Evolutionary conservation across 768 basidiomycete genomes (phyloP).

Genomic region (Pleurotus tuoliensis): DNA sequence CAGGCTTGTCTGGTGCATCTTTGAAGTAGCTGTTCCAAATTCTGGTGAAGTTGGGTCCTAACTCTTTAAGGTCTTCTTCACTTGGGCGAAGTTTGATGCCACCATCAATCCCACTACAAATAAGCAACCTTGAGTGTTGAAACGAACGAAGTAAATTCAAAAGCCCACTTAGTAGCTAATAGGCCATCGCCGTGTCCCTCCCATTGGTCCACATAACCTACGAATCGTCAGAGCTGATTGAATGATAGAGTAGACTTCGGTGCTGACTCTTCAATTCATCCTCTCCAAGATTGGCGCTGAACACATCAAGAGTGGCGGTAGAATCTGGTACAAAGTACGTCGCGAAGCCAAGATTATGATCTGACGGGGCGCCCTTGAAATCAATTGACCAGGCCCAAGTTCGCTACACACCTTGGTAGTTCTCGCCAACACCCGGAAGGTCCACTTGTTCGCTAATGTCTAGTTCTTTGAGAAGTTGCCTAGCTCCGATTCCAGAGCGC

Average conservation of each 20-base stretch:
- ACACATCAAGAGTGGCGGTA: slow-evolving; percentile 44
- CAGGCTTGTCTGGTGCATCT: slow-evolving; percentile 51
- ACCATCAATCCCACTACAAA: slow-evolving; percentile 44
- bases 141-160: neutral
- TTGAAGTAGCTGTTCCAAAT: slow-evolving; percentile 51
- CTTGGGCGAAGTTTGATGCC: slow-evolving; percentile 56
- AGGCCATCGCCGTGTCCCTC: slow-evolving; percentile 36
- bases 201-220: slow-evolving; percentile 26
- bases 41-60: slow-evolving; percentile 44
- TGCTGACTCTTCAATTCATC: slow-evolving; percentile 37
- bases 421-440: slow-evolving; percentile 75
- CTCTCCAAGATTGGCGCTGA: slow-evolving; percentile 28
- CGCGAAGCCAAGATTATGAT: slow-evolving; percentile 34
- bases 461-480: slow-evolving; percentile 39
- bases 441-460: slow-evolving; percentile 51
- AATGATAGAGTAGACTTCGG: neutral
- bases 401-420: slow-evolving; percentile 45
- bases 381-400: neutral
- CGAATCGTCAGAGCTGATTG: slow-evolving; percentile 3
- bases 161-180: slow-evolving; percentile 48
- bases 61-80: slow-evolving; percentile 41
- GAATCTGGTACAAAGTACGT: slow-evolving; percentile 42
- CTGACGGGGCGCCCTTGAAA: slow-evolving; percentile 17
- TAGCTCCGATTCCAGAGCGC: slow-evolving; percentile 66
- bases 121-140: neutral